Conservation (phyloP, 1,139 yeast species). For the Pichia norvegensis region DNA sequence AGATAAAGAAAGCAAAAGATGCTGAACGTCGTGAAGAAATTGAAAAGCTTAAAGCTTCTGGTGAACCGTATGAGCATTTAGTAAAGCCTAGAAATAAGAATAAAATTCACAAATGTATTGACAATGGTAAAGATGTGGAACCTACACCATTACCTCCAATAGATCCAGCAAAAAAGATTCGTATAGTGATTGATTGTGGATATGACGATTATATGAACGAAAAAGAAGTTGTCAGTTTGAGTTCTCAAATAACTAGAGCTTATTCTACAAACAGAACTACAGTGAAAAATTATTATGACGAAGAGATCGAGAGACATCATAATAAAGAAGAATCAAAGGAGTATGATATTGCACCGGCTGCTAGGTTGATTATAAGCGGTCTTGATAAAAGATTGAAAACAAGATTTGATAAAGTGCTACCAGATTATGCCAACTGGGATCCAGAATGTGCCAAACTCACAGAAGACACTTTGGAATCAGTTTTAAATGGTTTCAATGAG, state of each 20-base stretch:
- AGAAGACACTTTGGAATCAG: slow-evolving; percentile 36
- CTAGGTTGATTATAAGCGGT: slow-evolving; percentile 55
- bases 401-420: slow-evolving; percentile 59
- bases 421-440: slow-evolving; percentile 59
- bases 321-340: not conserved
- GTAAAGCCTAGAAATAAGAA: slow-evolving; percentile 18
- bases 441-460: slow-evolving; percentile 42
- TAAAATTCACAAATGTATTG: slow-evolving; percentile 23
- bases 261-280: slow-evolving; percentile 72
- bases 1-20: slow-evolving; percentile 43
- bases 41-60: slow-evolving; percentile 23
- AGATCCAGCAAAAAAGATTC: slow-evolving; percentile 38
- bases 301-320: slow-evolving; percentile 4
- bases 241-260: slow-evolving; percentile 73
- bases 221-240: slow-evolving; percentile 67
- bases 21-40: slow-evolving; percentile 30
- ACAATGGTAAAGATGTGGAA: slow-evolving; percentile 20
- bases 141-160: slow-evolving; percentile 16
- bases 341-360: slow-evolving; percentile 31
- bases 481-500: slow-evolving; percentile 8
- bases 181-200: slow-evolving; percentile 72
- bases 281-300: slow-evolving; percentile 17
- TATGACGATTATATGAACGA: slow-evolving; percentile 86
- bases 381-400: slow-evolving; percentile 58
- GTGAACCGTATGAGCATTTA: slow-evolving; percentile 27